Conservation (phyloP, 768 basidiomycete genomes). For the Strobilomyces dryophilus region DNA sequence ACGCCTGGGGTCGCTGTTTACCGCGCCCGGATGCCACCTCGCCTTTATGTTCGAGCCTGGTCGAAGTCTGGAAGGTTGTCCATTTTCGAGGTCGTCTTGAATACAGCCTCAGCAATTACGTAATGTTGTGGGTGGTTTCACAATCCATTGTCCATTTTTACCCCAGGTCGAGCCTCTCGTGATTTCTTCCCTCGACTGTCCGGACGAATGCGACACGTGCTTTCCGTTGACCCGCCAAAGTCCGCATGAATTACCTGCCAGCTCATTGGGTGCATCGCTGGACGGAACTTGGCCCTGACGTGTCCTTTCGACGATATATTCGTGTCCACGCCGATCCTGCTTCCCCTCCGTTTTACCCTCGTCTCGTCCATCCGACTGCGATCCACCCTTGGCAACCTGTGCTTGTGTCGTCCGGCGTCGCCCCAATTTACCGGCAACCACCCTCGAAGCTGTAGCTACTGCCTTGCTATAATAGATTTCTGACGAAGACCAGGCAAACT, state of each 20-base stretch:
- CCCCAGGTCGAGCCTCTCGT: not conserved
- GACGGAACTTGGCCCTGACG: conserved; percentile 4
- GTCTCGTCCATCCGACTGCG: not conserved
- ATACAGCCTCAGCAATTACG: not conserved
- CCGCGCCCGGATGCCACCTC: too few species aligned
- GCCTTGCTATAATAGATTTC: conserved; percentile 1
- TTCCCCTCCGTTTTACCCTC: conserved; percentile 8
- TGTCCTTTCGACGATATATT: not conserved
- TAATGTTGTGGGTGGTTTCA: not conserved
- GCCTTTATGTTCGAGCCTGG: not conserved
- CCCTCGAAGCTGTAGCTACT: conserved; percentile 1
- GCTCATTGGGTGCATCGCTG: not conserved
- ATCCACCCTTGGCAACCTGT: not conserved
- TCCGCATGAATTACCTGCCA: not conserved
- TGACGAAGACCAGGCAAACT: not conserved
- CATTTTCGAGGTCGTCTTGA: not conserved
- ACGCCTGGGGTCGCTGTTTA: too few species aligned
- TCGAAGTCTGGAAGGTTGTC: not conserved
- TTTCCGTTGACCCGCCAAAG: not conserved
- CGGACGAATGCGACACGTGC: not conserved
- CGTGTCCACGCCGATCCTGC: conserved; percentile 7
- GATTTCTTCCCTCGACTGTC: not conserved
- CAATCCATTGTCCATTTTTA: not conserved
- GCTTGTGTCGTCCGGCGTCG: not conserved
- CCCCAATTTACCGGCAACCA: not conserved